A percentile compares a stretch with the other conserved stretches of the same genome.
phyloP scores from a whole-genome alignment of 495 filamentous ascomycete species.

The Tuber brumale region DNA sequence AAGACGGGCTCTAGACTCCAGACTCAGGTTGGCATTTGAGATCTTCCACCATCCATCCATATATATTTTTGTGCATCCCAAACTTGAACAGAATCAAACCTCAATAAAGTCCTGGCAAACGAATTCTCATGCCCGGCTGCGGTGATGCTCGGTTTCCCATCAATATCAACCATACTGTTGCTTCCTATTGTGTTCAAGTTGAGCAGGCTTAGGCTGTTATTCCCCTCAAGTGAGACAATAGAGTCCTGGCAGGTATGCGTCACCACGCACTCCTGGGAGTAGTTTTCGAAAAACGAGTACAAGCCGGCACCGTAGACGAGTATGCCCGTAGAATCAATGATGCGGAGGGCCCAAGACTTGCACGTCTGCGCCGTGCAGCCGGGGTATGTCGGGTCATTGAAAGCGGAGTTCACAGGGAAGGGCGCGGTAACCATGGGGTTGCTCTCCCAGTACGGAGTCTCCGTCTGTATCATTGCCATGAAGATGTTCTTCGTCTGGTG shows the following conservation, averaged over 20 bases:
- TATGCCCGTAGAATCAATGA: slow-evolving; percentile 61
- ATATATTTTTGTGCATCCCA: background rate
- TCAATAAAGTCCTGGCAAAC: slow-evolving; percentile 29
- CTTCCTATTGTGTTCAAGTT: slow-evolving; percentile 81
- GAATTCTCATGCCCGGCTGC: slow-evolving; percentile 21
- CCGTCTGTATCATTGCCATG: slow-evolving; percentile 79
- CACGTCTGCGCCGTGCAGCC: slow-evolving; percentile 57
- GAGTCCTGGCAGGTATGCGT: slow-evolving; percentile 74
- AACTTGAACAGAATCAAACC: slow-evolving; percentile 30
- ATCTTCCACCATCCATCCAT: background rate
- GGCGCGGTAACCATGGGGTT: slow-evolving; percentile 70
- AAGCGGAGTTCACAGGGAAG: slow-evolving; percentile 57
- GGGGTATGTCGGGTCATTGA: slow-evolving; percentile 69
- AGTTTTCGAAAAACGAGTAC: slow-evolving; percentile 86
- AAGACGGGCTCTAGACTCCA: too few species aligned
- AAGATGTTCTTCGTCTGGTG: slow-evolving; percentile 72
- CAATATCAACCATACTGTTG: slow-evolving; percentile 64
- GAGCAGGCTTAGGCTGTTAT: slow-evolving; percentile 61
- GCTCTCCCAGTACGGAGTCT: slow-evolving; percentile 86
- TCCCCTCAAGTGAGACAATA: slow-evolving; percentile 76
- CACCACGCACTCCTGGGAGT: slow-evolving; percentile 67
- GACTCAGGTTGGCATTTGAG: background rate
- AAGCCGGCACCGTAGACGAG: slow-evolving; percentile 71
- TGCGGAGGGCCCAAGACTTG: slow-evolving; percentile 80
- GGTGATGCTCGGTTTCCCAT: slow-evolving; percentile 21